phyloP scores from a whole-genome alignment of 2,329 filamentous ascomycete genomes.

The Trichophyton benhamiae region DNA sequence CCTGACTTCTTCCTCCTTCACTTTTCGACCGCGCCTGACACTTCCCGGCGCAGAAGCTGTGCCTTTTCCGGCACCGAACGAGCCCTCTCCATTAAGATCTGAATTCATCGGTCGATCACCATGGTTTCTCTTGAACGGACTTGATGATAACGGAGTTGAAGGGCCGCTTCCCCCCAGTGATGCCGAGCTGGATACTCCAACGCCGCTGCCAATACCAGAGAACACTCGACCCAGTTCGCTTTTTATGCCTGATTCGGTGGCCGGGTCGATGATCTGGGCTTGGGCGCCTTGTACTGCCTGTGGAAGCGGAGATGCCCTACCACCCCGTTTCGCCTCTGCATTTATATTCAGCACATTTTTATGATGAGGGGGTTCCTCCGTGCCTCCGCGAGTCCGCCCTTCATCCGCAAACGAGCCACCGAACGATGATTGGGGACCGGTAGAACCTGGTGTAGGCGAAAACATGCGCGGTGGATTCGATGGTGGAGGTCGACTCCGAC shows the following conservation, averaged over 20 bases:
- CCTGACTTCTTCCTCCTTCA: conserved; percentile 61
- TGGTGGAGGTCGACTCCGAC: conserved; percentile 14
- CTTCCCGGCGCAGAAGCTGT: conserved; percentile 24
- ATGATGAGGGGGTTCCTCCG: conserved; percentile 46
- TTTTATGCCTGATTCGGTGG: conserved; percentile 79
- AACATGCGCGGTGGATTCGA: conserved; percentile 25
- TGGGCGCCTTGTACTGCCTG: conserved; percentile 91
- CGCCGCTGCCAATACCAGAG: conserved; percentile 70
- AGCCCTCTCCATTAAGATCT: conserved; percentile 5
- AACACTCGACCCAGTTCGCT: conserved; percentile 93
- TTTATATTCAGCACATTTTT: conserved; percentile 62
- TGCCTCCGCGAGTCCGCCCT: conserved; percentile 34
- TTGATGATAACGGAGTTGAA: conserved; percentile 43
- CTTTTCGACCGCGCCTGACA: conserved; percentile 51
- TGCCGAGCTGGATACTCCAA: conserved; percentile 42
- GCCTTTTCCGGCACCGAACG: background rate
- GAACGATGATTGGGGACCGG: conserved; percentile 8
- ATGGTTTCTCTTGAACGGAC: conserved; percentile 42
- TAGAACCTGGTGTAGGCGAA: conserved; percentile 24
- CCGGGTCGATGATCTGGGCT: conserved; percentile 73
- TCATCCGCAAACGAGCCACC: conserved; percentile 17
- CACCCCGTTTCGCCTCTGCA: conserved; percentile 64
- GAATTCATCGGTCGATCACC: conserved; percentile 10
- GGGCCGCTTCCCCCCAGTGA: conserved; percentile 39
- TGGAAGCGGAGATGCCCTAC: conserved; percentile 74